Conservation (phyloP, 352 stramenopile genomes). For the Globisporangium ultimum region DNA sequence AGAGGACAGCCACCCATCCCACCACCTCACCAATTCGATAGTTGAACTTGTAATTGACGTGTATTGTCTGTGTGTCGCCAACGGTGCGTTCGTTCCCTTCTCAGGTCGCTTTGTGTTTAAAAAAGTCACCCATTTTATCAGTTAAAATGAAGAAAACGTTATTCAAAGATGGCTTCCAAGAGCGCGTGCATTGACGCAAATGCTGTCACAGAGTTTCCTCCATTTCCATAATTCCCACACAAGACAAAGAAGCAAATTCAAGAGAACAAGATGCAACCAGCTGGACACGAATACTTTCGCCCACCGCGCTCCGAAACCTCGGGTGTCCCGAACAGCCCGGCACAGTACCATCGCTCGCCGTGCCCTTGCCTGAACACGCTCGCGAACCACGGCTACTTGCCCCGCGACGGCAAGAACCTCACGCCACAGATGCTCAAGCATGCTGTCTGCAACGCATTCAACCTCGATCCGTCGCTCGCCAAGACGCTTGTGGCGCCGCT, state of each 20-base stretch:
- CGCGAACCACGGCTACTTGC: slow-evolving; percentile 60
- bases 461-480: slow-evolving; percentile 33
- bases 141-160: too few relatives aligned
- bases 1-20: too few relatives aligned
- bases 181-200: too few relatives aligned
- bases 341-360: slow-evolving; percentile 42
- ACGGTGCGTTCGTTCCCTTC: too few relatives aligned
- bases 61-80: too few relatives aligned
- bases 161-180: too few relatives aligned
- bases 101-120: too few relatives aligned
- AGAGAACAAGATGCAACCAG: background rate
- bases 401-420: slow-evolving; percentile 49
- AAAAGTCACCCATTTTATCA: too few relatives aligned
- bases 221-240: too few relatives aligned
- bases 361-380: slow-evolving; percentile 69
- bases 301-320: slow-evolving; percentile 32
- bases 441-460: slow-evolving; percentile 40
- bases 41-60: too few relatives aligned
- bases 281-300: slow-evolving; percentile 30
- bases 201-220: too few relatives aligned
- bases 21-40: too few relatives aligned
- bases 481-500: slow-evolving; percentile 28
- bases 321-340: slow-evolving; percentile 35
- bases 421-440: slow-evolving; percentile 32
- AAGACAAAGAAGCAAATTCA: background rate